Conservation (phyloP, 257 asterid genomes). For the Cordia subcordata region DNA sequence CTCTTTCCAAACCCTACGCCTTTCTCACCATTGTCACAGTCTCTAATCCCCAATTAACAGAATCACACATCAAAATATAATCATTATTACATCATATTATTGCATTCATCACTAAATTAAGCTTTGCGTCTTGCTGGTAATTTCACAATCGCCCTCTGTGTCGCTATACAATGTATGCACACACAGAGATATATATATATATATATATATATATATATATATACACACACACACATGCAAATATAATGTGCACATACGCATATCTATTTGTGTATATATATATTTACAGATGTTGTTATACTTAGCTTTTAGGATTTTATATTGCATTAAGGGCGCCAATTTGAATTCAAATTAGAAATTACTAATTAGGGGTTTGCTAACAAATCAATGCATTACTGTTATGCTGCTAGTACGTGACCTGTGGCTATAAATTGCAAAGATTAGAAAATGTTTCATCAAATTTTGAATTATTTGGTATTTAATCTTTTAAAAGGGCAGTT, state of each 20-base stretch:
- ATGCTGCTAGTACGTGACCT: not conserved
- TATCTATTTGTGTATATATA: not conserved
- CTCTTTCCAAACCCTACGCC: not conserved
- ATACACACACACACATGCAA: no score
- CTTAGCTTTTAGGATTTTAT: not conserved
- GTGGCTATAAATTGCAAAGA: no score
- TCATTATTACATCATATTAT: no score
- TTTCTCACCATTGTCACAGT: not conserved
- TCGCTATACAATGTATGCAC: not conserved
- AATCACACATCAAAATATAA: not conserved
- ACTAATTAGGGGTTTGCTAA: not conserved
- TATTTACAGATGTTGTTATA: not conserved
- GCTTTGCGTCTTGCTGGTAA: not conserved
- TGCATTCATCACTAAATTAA: not conserved
- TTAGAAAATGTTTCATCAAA: no score
- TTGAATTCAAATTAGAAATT: slow-evolving; percentile 4
- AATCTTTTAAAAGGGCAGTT: no score
- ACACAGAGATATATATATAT: not conserved
- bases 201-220: not conserved
- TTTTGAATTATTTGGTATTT: no score
- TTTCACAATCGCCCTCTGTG: not conserved
- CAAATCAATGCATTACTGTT: not conserved
- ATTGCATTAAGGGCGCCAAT: slow-evolving; percentile 18
- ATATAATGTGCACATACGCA: not conserved
- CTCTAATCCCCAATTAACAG: not conserved